A percentile compares a stretch with the other conserved stretches of the same genome.
Conservation (phyloP, 305 asterid genomes). For the Rubia occidens region DNA sequence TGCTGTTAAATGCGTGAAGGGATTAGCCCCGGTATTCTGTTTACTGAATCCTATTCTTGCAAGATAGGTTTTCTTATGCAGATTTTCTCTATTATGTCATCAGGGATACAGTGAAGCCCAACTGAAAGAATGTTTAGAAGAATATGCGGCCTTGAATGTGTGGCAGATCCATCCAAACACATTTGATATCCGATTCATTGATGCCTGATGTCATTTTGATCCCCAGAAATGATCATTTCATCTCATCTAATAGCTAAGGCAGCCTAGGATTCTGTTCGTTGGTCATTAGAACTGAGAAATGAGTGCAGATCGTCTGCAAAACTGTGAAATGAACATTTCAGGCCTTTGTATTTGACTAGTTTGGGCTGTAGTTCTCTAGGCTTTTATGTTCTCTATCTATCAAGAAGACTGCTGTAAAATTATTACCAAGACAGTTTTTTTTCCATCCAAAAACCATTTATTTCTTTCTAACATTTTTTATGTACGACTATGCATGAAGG, state of each 20-base stretch:
- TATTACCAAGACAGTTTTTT: not conserved
- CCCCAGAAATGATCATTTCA: not conserved
- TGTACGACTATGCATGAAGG: too few species aligned
- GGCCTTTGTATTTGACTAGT: not conserved
- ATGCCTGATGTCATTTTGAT: constrained; percentile 37
- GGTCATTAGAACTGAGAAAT: not conserved
- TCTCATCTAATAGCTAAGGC: not conserved
- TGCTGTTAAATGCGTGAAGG: not conserved
- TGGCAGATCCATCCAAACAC: constrained; percentile 99
- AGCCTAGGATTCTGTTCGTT: not conserved
- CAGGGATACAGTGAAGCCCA: constrained; percentile 99
- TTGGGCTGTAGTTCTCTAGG: not conserved
- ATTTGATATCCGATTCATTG: constrained; percentile 80
- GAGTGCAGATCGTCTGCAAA: not conserved
- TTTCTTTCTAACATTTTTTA: not conserved
- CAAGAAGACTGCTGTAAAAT: not conserved
- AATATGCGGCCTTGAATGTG: constrained; percentile 88
- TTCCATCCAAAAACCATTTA: not conserved
- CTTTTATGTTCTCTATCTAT: not conserved
- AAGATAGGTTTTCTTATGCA: not conserved
- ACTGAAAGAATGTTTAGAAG: constrained; percentile 87
- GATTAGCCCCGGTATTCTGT: not conserved
- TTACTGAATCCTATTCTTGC: not conserved
- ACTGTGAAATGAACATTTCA: not conserved
- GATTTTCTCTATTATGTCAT: not conserved